Evolutionary conservation across 352 stramenopile species (phyloP), one percentile per base, ranked within the genome.

Genomic region (Pythium aquatile): DNA sequence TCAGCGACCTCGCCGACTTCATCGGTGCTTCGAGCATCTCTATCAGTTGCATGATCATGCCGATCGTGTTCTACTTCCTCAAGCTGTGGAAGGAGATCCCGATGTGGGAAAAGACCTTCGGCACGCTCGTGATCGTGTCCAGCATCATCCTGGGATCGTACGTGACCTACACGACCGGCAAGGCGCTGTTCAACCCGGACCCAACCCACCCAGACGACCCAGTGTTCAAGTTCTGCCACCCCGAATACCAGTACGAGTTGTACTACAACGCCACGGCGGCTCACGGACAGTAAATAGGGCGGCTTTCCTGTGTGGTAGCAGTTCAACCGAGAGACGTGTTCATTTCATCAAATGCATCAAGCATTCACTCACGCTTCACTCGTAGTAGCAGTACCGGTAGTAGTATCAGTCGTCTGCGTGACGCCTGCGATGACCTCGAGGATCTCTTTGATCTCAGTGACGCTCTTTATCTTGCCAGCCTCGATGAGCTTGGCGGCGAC

Each of bases 61-160:
- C 81, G 7, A 84, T 85, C 55, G 67, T 80, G 51, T 87, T 90
- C 69, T 90, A 87, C 77, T 56, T 90, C 8, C 85, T 84, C 64
- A 70, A 78, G 49, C 74, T 83, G 55, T 86, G 77, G 77, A 56
- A 68, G 33, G 60, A 51, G 28, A 82, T 77, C 48, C 47, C 59
- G 10, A 46, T 46, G 11, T 46, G 32, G 32, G 32, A 37, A 3
- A 46, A 16, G 39, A 16, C 9, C 39, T 16, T 46, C 11, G 10
- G 39, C 11, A 16, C 39, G 3, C 39, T 46, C 32, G 39, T 46
- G 39, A 46, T 46, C 16, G 39, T 46, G 39, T 20, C 32, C 32
- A 37, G 32, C 32, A 37, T 46, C 39, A 20, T 46, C 16, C 11
- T 46, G 39, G 10, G 39, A n/a, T n/a, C 39, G 39, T 48, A 48